Conservation (phyloP, 768 basidiomycete genomes). For the Mycena chlorophos region DNA sequence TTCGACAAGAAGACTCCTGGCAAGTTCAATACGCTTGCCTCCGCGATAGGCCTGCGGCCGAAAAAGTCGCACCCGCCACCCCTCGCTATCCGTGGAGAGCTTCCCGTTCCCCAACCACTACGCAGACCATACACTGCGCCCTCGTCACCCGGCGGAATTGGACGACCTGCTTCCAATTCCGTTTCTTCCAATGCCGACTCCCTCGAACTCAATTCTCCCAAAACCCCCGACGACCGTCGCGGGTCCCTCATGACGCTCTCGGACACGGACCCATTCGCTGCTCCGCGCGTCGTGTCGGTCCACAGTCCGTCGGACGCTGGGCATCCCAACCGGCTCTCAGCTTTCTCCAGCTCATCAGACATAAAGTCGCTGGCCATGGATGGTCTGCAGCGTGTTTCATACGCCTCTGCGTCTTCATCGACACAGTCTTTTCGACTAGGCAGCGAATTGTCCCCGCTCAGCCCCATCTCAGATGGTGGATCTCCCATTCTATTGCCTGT, state of each 20-base stretch:
- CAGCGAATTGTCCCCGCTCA: slow-evolving; percentile 29
- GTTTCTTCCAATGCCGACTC: slow-evolving; percentile 59
- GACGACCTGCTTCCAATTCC: slow-evolving; percentile 53
- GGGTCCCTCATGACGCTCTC: slow-evolving; percentile 63
- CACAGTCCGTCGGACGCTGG: slow-evolving; percentile 42
- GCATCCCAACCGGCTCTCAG: slow-evolving; percentile 53
- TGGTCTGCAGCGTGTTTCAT: slow-evolving; percentile 49
- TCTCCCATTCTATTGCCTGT: slow-evolving; percentile 14
- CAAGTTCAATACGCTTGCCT: slow-evolving; percentile 56
- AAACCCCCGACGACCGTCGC: slow-evolving; percentile 41
- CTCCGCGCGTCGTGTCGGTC: slow-evolving; percentile 45
- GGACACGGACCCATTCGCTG: slow-evolving; percentile 66
- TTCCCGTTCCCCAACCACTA: slow-evolving; percentile 16
- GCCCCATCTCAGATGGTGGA: slow-evolving; percentile 15
- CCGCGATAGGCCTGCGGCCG: slow-evolving; percentile 62
- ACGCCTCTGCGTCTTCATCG: slow-evolving; percentile 61
- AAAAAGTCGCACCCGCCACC: slow-evolving; percentile 52
- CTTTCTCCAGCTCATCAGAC: slow-evolving; percentile 56
- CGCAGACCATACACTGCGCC: slow-evolving; percentile 24
- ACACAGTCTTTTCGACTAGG: slow-evolving; percentile 48
- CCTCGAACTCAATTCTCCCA: slow-evolving; percentile 53
- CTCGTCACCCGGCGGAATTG: slow-evolving; percentile 28
- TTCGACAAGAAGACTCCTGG: slow-evolving; percentile 32
- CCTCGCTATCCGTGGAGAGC: slow-evolving; percentile 49
- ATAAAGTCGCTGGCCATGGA: slow-evolving; percentile 39